Conservation (phyloP, 495 filamentous ascomycete genomes). For the Aspergillus kassunensis region DNA sequence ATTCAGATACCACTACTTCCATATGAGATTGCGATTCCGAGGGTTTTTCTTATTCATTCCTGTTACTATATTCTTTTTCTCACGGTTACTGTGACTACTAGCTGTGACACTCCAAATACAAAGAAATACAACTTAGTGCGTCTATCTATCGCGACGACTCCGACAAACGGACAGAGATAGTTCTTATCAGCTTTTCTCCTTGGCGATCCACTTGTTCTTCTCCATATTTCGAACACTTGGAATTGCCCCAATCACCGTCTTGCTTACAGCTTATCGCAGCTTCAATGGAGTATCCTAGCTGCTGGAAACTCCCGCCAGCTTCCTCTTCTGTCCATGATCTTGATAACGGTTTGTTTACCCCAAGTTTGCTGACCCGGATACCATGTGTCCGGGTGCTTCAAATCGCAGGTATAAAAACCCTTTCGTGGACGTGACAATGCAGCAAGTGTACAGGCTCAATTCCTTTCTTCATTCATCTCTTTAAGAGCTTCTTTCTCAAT, state of each 20-base stretch:
- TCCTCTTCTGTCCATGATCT: constrained; percentile 4
- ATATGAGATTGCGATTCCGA: constrained; percentile 6
- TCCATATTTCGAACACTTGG: not conserved
- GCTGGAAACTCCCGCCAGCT: not conserved
- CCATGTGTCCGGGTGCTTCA: not conserved
- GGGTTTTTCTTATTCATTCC: not conserved
- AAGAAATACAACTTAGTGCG: not conserved
- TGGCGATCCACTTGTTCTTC: constrained; percentile 9
- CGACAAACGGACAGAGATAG: too few relatives aligned
- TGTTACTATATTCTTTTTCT: not conserved
- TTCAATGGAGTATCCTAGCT: too few relatives aligned
- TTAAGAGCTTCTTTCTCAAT: not conserved
- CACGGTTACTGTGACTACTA: not conserved
- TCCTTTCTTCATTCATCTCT: not conserved
- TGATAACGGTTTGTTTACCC: constrained; percentile 8
- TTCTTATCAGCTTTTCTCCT: not conserved
- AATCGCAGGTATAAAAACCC: not conserved
- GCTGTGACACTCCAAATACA: constrained; percentile 5
- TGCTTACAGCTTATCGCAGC: constrained; percentile 1
- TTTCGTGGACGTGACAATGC: not conserved
- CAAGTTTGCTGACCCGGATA: not conserved
- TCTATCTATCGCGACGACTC: too few relatives aligned
- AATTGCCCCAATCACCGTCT: constrained; percentile 1
- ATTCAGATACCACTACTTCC: constrained; percentile 10
- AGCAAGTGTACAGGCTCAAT: not conserved